A percentile compares a stretch with the other conserved stretches of the same genome.
Evolutionary conservation across 192 early-diverging fungal genomes (phyloP).

Genomic region (Podila minutissima): DNA sequence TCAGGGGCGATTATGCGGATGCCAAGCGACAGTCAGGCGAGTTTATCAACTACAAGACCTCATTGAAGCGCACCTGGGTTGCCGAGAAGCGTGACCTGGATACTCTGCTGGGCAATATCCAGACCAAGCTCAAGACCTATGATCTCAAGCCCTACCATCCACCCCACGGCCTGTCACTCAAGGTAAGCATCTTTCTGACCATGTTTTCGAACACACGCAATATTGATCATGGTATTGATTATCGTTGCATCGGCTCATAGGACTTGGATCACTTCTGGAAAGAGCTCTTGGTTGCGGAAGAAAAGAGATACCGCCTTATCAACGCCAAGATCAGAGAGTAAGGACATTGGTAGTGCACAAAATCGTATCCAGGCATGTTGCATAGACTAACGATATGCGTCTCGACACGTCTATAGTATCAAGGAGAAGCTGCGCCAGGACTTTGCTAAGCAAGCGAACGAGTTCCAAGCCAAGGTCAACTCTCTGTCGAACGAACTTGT

Average conservation of each 20-base stretch:
- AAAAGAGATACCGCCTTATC: slow-evolving; percentile 80
- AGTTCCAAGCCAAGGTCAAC: slow-evolving; percentile 78
- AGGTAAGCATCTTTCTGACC: slow-evolving; percentile 32
- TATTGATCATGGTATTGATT: neutral
- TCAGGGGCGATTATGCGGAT: slow-evolving; percentile 77
- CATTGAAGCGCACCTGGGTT: slow-evolving; percentile 87
- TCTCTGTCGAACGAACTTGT: slow-evolving; percentile 72
- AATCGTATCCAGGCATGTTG: neutral
- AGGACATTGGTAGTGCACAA: neutral
- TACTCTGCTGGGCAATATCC: slow-evolving; percentile 93
- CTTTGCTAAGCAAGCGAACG: slow-evolving; percentile 88
- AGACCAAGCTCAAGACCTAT: slow-evolving; percentile 97
- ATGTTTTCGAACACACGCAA: neutral
- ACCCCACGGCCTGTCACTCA: slow-evolving; percentile 72
- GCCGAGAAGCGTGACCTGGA: slow-evolving; percentile 92
- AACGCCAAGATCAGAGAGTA: slow-evolving; percentile 88
- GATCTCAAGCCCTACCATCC: slow-evolving; percentile 88
- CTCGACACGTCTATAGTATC: slow-evolving; percentile 54
- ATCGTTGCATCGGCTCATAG: slow-evolving; percentile 41
- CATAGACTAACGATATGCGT: neutral
- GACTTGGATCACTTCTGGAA: slow-evolving; percentile 88
- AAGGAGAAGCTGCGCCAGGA: slow-evolving; percentile 83
- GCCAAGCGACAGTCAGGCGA: slow-evolving; percentile 76
- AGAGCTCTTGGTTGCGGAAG: slow-evolving; percentile 77
- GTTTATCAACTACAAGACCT: slow-evolving; percentile 89